These are phyloP conservation scores for Penicillium sp. DNA, from an alignment of 2,329 filamentous ascomycete species.

Conservation along the genomic window DNA sequence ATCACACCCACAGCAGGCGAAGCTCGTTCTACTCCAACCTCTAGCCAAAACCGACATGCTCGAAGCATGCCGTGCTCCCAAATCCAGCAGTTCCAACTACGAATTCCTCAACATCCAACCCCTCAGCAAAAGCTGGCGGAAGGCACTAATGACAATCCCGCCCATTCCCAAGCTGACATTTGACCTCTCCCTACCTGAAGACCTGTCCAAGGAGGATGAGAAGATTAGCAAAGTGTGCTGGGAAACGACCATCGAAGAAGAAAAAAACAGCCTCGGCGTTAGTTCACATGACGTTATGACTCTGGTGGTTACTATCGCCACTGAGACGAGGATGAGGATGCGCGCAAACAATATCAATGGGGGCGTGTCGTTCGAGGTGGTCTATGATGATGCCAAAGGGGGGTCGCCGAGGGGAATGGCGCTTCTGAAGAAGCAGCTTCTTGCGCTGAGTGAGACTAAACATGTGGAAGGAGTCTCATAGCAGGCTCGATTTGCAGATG, in stretches of 20 bases:
- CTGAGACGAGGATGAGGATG: neutral
- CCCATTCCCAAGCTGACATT: neutral
- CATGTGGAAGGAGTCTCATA: no score
- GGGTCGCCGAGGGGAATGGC: neutral
- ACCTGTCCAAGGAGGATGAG: neutral
- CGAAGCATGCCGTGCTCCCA: neutral
- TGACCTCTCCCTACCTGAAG: neutral
- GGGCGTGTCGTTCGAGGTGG: neutral
- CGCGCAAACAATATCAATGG: no score
- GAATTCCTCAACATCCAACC: neutral
- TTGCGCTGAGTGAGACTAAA: neutral
- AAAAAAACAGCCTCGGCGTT: neutral
- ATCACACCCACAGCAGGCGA: neutral
- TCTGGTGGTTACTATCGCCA: constrained; percentile 1
- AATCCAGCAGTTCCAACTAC: neutral
- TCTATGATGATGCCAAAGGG: neutral
- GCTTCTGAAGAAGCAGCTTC: constrained; percentile 1
- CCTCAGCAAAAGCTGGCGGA: neutral
- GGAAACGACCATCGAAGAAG: neutral
- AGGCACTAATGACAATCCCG: neutral
- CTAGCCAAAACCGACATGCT: neutral
- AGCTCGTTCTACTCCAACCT: neutral
- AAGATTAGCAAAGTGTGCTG: neutral
- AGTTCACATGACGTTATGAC: neutral
- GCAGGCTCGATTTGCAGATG: no score